Conservation (phyloP, 192 early-diverging fungal species). For the Backusella luteola region DNA sequence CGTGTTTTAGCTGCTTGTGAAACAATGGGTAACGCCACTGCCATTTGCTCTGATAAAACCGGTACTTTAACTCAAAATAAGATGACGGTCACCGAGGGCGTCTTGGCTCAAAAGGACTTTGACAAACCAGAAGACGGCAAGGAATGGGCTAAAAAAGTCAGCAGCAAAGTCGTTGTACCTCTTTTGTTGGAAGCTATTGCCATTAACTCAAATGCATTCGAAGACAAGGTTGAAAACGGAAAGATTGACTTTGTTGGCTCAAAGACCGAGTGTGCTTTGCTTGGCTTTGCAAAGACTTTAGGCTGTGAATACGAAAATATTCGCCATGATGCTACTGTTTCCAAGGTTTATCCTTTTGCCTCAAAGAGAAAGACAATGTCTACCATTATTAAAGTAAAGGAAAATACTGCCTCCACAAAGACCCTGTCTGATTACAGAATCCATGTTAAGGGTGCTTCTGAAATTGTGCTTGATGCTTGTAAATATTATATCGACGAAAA, state of each 20-base stretch:
- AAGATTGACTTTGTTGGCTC: conserved; percentile 67
- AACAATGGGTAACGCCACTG: conserved; percentile 81
- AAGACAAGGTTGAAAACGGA: conserved; percentile 63
- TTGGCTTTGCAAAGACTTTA: conserved; percentile 63
- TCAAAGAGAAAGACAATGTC: conserved; percentile 91
- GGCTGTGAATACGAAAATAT: conserved; percentile 60
- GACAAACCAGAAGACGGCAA: conserved; percentile 40
- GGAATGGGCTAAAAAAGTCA: conserved; percentile 49
- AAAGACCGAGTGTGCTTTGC: conserved; percentile 78
- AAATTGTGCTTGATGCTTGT: conserved; percentile 71
- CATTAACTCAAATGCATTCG: conserved; percentile 74
- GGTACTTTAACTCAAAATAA: conserved; percentile 83
- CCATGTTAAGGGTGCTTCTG: conserved; percentile 81
- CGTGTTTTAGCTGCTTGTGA: conserved; percentile 78
- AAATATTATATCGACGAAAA: conserved; percentile 54
- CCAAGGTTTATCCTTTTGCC: conserved; percentile 83
- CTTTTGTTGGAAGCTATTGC: conserved; percentile 60
- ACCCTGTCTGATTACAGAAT: conserved; percentile 50
- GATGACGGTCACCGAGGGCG: conserved; percentile 75
- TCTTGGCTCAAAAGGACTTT: conserved; percentile 50
- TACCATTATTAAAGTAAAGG: conserved; percentile 51
- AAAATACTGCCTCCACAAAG: conserved; percentile 18
- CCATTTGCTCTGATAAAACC: conserved; percentile 86
- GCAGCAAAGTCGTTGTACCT: conserved; percentile 30
- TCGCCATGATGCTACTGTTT: conserved; percentile 49